Base-by-base conservation (phyloP, 2,329 filamentous ascomycete genomes). In the Xylaria sp. region DNA sequence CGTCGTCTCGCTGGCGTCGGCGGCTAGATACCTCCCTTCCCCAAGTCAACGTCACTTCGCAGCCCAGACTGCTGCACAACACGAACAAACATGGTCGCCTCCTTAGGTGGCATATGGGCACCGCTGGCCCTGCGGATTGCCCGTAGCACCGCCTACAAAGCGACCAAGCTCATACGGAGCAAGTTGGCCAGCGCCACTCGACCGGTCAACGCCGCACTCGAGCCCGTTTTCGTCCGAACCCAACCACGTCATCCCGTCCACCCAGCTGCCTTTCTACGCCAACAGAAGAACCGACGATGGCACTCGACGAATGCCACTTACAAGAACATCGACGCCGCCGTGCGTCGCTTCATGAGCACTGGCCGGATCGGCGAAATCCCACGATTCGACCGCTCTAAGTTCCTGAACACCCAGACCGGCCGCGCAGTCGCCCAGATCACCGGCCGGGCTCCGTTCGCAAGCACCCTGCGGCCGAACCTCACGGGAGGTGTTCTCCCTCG, bases 381-480 rank as follows among this genome's bases (percentile, higher is more conserved):
- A 27, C 77, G 78, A 33, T 72, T 81, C 71, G 80, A 82, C 72
- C 81, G 83, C 64, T 77, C 77, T 64, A 81, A 80, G 68, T 79
- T 84, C 65, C 78, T 83, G 8, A 74, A 75, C 23, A 84, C 83
- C 17, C 79, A 76, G 62, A 83, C 79, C 13, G 80, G 82, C 15
- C 80, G 80, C 43, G 80, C 79, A 43, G 77, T 87, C 58, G 83
- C 81, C 31, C 85, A 87, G 63, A 84, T 90, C 60, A 87, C 91
- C 15, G 87, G 88, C 27, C 87, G 91, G 52, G 88, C 93, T 29
- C 94, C 94, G 0, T 98, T 98, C 75, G 90, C 93, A 3, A 92
- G 88, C 52, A 90, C 93, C 1, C 86, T 99, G 35, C 90, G 95
- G 35, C 95, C 95, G 2, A 98, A 97, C 73, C 80, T 98, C 66